phyloP scores from a whole-genome alignment of 2,329 filamentous ascomycete genomes.

The Fonsecaea multimorphosa region DNA sequence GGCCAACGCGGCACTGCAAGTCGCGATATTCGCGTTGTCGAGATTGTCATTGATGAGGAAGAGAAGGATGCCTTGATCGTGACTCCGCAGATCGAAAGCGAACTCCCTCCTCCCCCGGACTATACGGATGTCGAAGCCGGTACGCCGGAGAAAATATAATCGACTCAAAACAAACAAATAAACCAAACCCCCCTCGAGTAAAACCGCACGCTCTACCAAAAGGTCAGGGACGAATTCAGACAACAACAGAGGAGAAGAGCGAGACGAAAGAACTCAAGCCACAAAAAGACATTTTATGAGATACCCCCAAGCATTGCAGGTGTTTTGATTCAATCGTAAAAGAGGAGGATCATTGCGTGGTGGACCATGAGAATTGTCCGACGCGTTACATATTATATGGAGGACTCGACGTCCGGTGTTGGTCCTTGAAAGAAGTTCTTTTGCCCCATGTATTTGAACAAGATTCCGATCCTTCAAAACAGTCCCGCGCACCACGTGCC shows the following conservation, averaged over 20 bases:
- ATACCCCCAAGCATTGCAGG: conserved; percentile 29
- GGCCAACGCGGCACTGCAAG: conserved; percentile 43
- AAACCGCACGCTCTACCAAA: neutral
- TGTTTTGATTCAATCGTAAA: conserved; percentile 13
- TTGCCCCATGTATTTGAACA: neutral
- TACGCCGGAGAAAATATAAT: conserved; percentile 40
- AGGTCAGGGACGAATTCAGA: neutral
- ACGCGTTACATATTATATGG: neutral
- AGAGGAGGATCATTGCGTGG: conserved; percentile 2
- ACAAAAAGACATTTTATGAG: conserved; percentile 19
- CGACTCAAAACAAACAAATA: conserved; percentile 1
- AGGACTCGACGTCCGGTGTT: neutral
- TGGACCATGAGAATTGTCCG: neutral
- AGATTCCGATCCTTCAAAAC: neutral
- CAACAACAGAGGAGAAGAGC: neutral
- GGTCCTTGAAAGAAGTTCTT: neutral
- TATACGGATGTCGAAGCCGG: conserved; percentile 41
- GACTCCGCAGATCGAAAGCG: conserved; percentile 29
- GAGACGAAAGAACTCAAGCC: neutral
- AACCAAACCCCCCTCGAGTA: neutral
- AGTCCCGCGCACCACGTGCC: neutral
- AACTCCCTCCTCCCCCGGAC: conserved; percentile 48
- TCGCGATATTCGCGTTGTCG: conserved; percentile 43
- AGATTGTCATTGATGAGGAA: conserved; percentile 35
- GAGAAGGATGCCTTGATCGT: conserved; percentile 52